Conservation (phyloP, 2,329 filamentous ascomycete genomes). For the Epichloe uncinata region DNA sequence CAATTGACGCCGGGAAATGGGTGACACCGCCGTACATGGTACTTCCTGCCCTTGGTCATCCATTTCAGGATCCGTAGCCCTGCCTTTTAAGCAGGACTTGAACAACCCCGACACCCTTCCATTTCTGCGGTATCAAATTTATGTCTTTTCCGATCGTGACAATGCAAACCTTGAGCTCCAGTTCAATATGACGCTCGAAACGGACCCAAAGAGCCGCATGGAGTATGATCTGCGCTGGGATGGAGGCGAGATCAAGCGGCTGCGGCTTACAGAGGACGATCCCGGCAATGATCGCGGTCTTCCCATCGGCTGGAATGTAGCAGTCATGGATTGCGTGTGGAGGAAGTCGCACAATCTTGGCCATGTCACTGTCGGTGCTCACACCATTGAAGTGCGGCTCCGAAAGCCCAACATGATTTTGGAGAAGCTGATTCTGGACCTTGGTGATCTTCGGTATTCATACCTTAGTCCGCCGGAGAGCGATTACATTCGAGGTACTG, state of each 20-base stretch:
- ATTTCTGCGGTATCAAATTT: constrained; percentile 18
- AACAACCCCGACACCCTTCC: constrained; percentile 8
- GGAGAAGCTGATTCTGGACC: constrained; percentile 24
- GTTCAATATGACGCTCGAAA: constrained; percentile 32
- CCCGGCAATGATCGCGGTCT: constrained; percentile 18
- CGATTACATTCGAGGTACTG: constrained; percentile 7
- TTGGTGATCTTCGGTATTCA: constrained; percentile 18
- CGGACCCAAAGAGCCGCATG: constrained; percentile 34
- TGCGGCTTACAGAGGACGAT: constrained; percentile 18
- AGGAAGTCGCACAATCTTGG: constrained; percentile 23
- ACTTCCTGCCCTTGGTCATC: constrained; percentile 19
- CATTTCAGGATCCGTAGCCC: constrained; percentile 11
- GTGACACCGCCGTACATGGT: constrained; percentile 13
- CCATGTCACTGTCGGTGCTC: constrained; percentile 12
- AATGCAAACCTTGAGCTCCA: constrained; percentile 19
- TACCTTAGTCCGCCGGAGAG: constrained; percentile 24
- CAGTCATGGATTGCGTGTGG: constrained; percentile 38
- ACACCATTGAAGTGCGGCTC: constrained; percentile 17
- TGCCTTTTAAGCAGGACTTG: constrained; percentile 8
- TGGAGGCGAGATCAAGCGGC: constrained; percentile 19
- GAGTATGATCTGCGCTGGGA: constrained; percentile 37
- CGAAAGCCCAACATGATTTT: constrained; percentile 22
- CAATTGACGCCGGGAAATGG: constrained; percentile 19
- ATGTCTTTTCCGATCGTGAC: constrained; percentile 14
- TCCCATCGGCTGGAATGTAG: constrained; percentile 34